Evolutionary conservation across 345 rosid genomes (phyloP).

Genomic region (Aurinia saxatilis): DNA sequence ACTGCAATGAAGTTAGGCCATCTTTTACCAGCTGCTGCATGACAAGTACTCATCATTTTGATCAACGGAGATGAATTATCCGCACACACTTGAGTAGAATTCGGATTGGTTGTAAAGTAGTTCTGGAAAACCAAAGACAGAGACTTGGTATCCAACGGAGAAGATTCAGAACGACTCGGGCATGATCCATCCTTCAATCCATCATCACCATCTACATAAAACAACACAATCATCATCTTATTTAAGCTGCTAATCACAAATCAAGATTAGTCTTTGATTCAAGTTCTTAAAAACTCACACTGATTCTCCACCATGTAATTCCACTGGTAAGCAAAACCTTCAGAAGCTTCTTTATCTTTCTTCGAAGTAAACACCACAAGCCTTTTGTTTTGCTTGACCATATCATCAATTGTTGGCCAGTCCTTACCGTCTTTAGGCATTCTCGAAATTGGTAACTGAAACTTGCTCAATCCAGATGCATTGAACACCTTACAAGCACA

Average conservation of each 20-base stretch:
- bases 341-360: slow-evolving; percentile 67
- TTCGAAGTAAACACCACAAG: slow-evolving; percentile 84
- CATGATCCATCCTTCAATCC: slow-evolving; percentile 74
- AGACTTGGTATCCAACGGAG: slow-evolving; percentile 50
- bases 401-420: slow-evolving; percentile 90
- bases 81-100: slow-evolving; percentile 43
- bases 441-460: slow-evolving; percentile 56
- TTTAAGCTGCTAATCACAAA: neutral
- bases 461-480: slow-evolving; percentile 64
- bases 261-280: neutral
- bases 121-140: slow-evolving; percentile 64
- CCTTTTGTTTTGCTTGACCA: slow-evolving; percentile 77
- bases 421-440: slow-evolving; percentile 83
- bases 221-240: neutral
- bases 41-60: slow-evolving; percentile 63
- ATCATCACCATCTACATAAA: slow-evolving; percentile 63
- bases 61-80: slow-evolving; percentile 76
- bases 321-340: slow-evolving; percentile 90
- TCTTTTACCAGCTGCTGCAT: slow-evolving; percentile 63
- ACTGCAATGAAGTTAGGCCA: slow-evolving; percentile 99
- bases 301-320: slow-evolving; percentile 78
- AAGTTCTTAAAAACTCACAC: slow-evolving; percentile 41
- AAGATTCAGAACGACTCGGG: slow-evolving; percentile 59
- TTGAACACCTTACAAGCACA: slow-evolving; percentile 59
- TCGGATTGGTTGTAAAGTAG: slow-evolving; percentile 65